A percentile compares a stretch with the other conserved stretches of the same genome.
Conservation (phyloP, 2,329 filamentous ascomycete genomes). For the Arthroderma uncinatum region DNA sequence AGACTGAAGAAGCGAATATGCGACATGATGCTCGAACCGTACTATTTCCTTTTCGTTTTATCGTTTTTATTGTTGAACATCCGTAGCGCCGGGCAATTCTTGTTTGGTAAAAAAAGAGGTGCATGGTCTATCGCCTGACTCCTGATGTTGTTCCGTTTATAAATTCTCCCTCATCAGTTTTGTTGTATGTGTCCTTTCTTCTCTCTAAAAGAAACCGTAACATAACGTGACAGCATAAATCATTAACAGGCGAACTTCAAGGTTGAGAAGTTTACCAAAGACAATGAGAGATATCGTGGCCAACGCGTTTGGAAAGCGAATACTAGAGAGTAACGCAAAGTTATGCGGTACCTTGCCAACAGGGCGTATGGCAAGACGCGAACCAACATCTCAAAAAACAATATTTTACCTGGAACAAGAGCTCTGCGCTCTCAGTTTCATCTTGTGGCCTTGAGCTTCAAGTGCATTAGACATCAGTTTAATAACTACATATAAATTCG, state of each 20-base stretch:
- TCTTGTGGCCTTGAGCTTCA: conserved; percentile 52
- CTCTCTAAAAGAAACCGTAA: too few relatives aligned
- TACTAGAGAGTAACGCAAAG: neutral
- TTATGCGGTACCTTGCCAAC: too few relatives aligned
- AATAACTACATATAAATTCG: conserved; percentile 41
- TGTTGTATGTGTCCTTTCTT: too few relatives aligned
- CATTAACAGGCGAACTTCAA: neutral
- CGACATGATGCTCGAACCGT: neutral
- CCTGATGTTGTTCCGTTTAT: neutral
- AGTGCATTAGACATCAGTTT: conserved; percentile 57
- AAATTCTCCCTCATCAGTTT: too few relatives aligned
- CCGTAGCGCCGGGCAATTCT: neutral
- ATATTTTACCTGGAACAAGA: conserved; percentile 9
- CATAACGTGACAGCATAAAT: neutral
- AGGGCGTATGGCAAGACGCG: too few relatives aligned
- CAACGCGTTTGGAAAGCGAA: neutral
- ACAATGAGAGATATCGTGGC: neutral
- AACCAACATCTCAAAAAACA: too few relatives aligned
- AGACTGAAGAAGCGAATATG: neutral
- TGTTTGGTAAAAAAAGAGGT: neutral
- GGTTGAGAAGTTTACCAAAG: neutral
- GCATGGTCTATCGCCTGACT: too few relatives aligned
- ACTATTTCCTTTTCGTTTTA: neutral
- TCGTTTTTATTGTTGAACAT: neutral
- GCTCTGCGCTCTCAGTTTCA: conserved; percentile 46